Evolutionary conservation across 257 asterid species (phyloP), one percentile per base, ranked within the genome.

Genomic region (Lycium ferocissimum): DNA sequence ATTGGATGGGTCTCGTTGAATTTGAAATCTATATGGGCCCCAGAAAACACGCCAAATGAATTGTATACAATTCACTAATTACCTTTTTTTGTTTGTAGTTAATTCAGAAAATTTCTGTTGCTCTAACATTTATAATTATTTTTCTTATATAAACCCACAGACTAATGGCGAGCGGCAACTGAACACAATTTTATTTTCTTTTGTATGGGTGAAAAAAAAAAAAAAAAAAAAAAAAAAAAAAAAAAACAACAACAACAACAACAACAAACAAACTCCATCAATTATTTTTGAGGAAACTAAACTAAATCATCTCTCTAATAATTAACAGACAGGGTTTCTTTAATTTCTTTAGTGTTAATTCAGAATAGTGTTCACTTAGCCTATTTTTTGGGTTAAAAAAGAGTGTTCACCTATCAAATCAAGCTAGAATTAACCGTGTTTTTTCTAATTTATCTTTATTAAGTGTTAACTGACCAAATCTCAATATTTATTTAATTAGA

Each of bases 281-380:
- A 35, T 35, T 72, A 72, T 45, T 58, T 43, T 4, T 71, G 56
- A 71, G 79, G 79, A 71, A 71, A 43, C n/a, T 65, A 22, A 65
- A 65, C 3, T 70, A 70, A 38, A 38, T 67, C 75, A 67, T 67
- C 49, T 37, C 49, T 67, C 49, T 14, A 67, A 17, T 66, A 35
- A 63, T 10, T 22, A 10, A 26, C 18, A 63, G 40, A 33, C 18
- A 26, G 1, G 43, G 17, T 63, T 63, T 35, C 10, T 63, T 63
- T 3, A 26, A 26, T 22, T 20, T 5, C 7, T 66, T 26, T 35
- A 33, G 1, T 13, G 7, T 1, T 35, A 35, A 47, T 15, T 66
- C 73, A 66, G 13, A 33, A 35, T 11, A 26, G 33, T 26, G 33
- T 26, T 1, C 33, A 26, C 33, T 26, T 26, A 1, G 1, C 1